Base-by-base conservation (phyloP, 768 basidiomycete species). In the Leccinellum rugosiceps region DNA sequence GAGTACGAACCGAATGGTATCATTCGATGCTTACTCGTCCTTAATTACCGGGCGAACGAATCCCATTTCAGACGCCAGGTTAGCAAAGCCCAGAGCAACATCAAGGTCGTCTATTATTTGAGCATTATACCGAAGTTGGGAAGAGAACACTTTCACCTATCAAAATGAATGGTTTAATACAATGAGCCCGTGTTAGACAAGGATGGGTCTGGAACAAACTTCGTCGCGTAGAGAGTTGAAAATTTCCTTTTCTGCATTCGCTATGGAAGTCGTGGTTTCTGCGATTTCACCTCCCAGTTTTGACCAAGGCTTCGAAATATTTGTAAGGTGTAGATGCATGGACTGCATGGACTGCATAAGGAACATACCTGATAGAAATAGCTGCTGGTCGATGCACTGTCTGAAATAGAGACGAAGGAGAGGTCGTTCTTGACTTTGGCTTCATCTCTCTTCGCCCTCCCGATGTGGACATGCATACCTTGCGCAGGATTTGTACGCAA, bases 81-180 rank as follows among this genome's bases (percentile, higher is more conserved):
- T 81, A 6, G 94, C 90, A 63, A 96, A 97, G 0, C 87, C 84
- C 3, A 94, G 70, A 1, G 83, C 80, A 14, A 97, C 84, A 67
- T 98, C 95, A 13, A 98, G 72, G 70, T 98, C 94, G 67, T 95
- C 92, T 38, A 94, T 73, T 46, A 94, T 78, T 26, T 83, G 80
- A 4, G 90, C 85, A 66, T 94, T 96, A 28, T 79, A 78, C 60
- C 87, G 80, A n/a, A 98, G 73, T 23, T 75, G 74, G 6, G 72
- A 59, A 11, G 84, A 78, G 59, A 83, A 76, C 14, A 73, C 75
- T 57, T 79, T 87, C 48, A 94, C 86, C 92, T 94, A 34, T 21
- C 38, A 25, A 50, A 51, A 30, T 11, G 19, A 21, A 11, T 4
- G n/a, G n/a, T 9, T 9, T 9, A 5, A 43, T 43, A 19, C 17